Evolutionary conservation across 371 early-diverging fungal genomes (phyloP), one percentile per base, ranked within the genome.

Genomic region (Batrachochytrium dendrobatidis): DNA sequence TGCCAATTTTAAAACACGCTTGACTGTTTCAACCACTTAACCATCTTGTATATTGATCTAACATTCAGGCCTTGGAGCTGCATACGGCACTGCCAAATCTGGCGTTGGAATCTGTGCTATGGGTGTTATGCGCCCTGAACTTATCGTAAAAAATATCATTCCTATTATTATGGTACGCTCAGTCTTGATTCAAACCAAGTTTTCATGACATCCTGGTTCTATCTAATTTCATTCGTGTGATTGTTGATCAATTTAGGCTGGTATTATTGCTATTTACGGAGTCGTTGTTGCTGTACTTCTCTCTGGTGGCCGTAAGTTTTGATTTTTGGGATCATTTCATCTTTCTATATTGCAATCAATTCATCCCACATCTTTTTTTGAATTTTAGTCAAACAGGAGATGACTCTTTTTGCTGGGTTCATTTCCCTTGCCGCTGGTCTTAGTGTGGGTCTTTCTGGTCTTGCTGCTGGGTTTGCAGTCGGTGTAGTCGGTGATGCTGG

Each of bases 221-320:
- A 17, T 39, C 49, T 18, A 12, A 12, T 8, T 7, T 48, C 4
- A 28, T n/a, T 4, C 58, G 6, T 56, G 7, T 34, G n/a, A 26
- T 10, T 35, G 54, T 33, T 33, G 66, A 34, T 17, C 50, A 26
- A 22, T 26, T 26, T 44, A 78, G 74, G 93, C 95, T 69, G 97
- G 97, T 87, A 96, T 98, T 71, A 85, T 98, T 73, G 94, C 87
- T 63, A 90, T 98, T 63, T 98, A 98, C 78, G 98, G 98, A 60
- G 83, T 98, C 31, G 96, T 96, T 17, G 91, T 94, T 45, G 76
- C 90, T 34, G 97, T 95, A 50, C 81, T 98, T 60, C 83, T 98
- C 52, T 83, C 65, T 43, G 66, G 76, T 59, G 79, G 83, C 46
- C 65, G 89, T 90, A 82, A 77, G 86, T 86, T 39, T 39, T 39